Conservation (phyloP, 2,329 filamentous ascomycete species). For the Colletotrichum spinosum region DNA sequence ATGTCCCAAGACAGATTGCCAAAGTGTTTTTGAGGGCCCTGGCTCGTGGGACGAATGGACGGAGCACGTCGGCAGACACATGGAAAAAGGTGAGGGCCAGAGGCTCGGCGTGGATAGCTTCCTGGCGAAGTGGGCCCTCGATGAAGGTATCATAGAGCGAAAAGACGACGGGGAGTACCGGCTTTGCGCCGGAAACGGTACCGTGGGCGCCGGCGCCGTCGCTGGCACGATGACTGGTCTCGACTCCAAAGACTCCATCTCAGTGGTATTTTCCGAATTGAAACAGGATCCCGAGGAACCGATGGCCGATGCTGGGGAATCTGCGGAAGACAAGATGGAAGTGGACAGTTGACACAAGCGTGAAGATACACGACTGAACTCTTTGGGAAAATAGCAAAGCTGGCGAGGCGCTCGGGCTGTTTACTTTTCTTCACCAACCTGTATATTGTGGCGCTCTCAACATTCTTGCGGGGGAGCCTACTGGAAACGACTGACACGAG, state of each 20-base stretch:
- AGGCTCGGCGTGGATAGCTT: slow-evolving; percentile 68
- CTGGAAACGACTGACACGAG: slow-evolving; percentile 36
- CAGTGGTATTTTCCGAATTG: slow-evolving; percentile 34
- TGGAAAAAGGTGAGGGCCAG: slow-evolving; percentile 78
- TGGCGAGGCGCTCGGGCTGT: slow-evolving; percentile 14
- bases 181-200: slow-evolving; percentile 58
- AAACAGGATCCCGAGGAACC: slow-evolving; percentile 28
- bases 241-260: slow-evolving; percentile 39
- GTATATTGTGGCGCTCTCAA: slow-evolving; percentile 24
- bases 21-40: slow-evolving; percentile 75
- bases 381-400: slow-evolving; percentile 8
- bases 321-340: slow-evolving; percentile 19
- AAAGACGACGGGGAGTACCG: slow-evolving; percentile 68
- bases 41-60: slow-evolving; percentile 91
- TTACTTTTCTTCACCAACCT: slow-evolving; percentile 22
- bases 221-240: slow-evolving; percentile 17
- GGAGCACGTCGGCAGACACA: slow-evolving; percentile 90
- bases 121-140: slow-evolving; percentile 71
- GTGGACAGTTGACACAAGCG: slow-evolving; percentile 13
- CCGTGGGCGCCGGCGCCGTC: slow-evolving; percentile 39
- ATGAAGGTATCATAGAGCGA: slow-evolving; percentile 72
- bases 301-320: slow-evolving; percentile 5
- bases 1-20: slow-evolving; percentile 79
- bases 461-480: slow-evolving; percentile 17
- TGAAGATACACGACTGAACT: not conserved